These are phyloP conservation scores for Wakefieldia striispora DNA, from an alignment of 768 basidiomycete species.

Conservation along the genomic window DNA sequence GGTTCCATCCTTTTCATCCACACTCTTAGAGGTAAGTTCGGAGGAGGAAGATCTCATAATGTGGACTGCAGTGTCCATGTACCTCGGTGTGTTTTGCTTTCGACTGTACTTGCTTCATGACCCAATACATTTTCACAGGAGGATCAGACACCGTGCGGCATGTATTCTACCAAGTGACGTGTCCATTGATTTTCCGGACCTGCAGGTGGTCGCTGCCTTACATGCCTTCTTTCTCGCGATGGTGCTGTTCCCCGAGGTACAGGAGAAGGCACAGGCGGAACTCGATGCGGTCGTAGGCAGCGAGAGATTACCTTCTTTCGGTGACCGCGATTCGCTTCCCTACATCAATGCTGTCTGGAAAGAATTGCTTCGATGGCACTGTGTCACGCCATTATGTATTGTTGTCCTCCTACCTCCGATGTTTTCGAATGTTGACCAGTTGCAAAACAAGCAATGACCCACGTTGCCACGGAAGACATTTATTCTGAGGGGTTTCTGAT, in stretches of 20 bases:
- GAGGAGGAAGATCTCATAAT: slow-evolving; percentile 23
- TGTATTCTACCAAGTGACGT: slow-evolving; percentile 37
- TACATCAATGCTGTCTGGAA: slow-evolving; percentile 18
- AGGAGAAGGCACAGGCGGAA: slow-evolving; percentile 11
- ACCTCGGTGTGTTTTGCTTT: slow-evolving; percentile 6
- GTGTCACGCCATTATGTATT: background rate
- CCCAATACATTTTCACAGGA: slow-evolving; percentile 13
- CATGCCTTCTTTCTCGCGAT: slow-evolving; percentile 21
- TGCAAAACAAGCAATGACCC: background rate
- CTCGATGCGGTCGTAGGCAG: slow-evolving; percentile 9
- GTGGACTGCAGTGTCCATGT: slow-evolving; percentile 12
- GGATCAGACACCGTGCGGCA: slow-evolving; percentile 45
- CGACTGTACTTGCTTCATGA: background rate
- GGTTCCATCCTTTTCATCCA: slow-evolving; percentile 18
- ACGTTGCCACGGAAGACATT: slow-evolving; percentile 13
- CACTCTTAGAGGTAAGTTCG: slow-evolving; percentile 8
- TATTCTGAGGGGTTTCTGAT: slow-evolving; percentile 21
- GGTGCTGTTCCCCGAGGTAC: slow-evolving; percentile 6
- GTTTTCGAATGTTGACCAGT: background rate
- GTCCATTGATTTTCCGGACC: background rate
- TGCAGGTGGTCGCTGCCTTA: slow-evolving; percentile 5
- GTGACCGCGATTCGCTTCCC: slow-evolving; percentile 12
- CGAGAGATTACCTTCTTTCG: slow-evolving; percentile 10
- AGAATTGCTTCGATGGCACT: slow-evolving; percentile 13
- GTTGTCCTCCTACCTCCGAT: background rate